phyloP scores from a whole-genome alignment of 495 filamentous ascomycete species.

The Talaromyces borbonicus region DNA sequence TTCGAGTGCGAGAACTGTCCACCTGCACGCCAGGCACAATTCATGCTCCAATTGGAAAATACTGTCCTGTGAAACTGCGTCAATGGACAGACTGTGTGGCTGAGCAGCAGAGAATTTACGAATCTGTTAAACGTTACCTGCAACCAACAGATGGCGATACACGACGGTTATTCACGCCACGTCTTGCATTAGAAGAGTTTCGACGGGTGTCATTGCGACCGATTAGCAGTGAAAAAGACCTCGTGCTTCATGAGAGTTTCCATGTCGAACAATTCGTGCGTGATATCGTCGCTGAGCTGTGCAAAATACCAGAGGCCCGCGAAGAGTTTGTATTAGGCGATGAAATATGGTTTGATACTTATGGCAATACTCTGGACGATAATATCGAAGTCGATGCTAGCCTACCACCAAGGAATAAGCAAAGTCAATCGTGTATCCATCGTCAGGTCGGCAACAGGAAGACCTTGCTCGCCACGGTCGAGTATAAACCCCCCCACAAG shows the following conservation, averaged over 20 bases:
- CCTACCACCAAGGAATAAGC: no score
- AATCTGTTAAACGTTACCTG: slow-evolving; percentile 17
- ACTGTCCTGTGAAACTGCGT: slow-evolving; percentile 20
- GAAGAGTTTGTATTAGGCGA: slow-evolving; percentile 17
- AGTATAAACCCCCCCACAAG: slow-evolving; percentile 31
- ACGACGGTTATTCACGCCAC: slow-evolving; percentile 14
- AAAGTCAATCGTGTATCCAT: slow-evolving; percentile 18
- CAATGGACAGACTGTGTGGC: slow-evolving; percentile 21
- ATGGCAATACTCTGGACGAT: slow-evolving; percentile 20
- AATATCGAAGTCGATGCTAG: not conserved
- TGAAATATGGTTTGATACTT: slow-evolving; percentile 21
- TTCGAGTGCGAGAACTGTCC: no score
- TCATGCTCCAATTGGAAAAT: slow-evolving; percentile 20
- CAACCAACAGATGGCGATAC: slow-evolving; percentile 11
- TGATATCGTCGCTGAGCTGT: slow-evolving; percentile 20
- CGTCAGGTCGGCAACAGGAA: slow-evolving; percentile 13
- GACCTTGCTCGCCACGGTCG: slow-evolving; percentile 17
- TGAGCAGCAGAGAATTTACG: slow-evolving; percentile 18
- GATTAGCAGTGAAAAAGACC: slow-evolving; percentile 23
- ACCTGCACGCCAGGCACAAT: slow-evolving; percentile 15
- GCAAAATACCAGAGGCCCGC: slow-evolving; percentile 20
- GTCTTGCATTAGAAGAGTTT: slow-evolving; percentile 14
- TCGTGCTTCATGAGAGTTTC: slow-evolving; percentile 23
- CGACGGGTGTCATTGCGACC: slow-evolving; percentile 9
- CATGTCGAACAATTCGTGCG: slow-evolving; percentile 22